phyloP scores from a whole-genome alignment of 805 yeast genomes.

The Saccharomycopsis microspora region DNA sequence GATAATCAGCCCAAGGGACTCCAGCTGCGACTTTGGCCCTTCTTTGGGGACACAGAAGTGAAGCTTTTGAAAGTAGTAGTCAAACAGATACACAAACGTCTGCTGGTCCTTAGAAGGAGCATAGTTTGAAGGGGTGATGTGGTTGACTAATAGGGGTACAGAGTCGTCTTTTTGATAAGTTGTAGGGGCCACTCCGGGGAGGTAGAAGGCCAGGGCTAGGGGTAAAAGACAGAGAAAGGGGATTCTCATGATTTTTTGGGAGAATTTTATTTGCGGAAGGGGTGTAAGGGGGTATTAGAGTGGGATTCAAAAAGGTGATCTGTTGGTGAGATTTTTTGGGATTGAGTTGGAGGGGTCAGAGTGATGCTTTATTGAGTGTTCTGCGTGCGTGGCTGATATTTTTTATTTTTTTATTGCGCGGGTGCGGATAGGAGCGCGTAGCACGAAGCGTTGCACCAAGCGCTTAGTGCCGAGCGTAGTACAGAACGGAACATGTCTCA shows the following conservation, averaged over 20 bases:
- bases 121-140: slow-evolving; percentile 67
- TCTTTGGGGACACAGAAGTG: slow-evolving; percentile 72
- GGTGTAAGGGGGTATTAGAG: neutral
- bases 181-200: slow-evolving; percentile 95
- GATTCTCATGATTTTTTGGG: too few species aligned
- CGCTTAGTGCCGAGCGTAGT: too few species aligned
- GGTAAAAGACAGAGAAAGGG: neutral
- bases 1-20: slow-evolving; percentile 82
- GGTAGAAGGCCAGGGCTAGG: slow-evolving; percentile 39
- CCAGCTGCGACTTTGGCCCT: slow-evolving; percentile 54
- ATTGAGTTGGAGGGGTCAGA: too few species aligned
- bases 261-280: neutral
- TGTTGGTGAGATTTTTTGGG: too few species aligned
- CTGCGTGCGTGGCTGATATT: too few species aligned
- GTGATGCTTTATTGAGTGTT: too few species aligned
- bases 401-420: too few species aligned
- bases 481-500: too few species aligned
- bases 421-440: too few species aligned
- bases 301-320: neutral
- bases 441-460: too few species aligned
- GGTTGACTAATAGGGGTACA: slow-evolving; percentile 78
- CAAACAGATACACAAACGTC: slow-evolving; percentile 61
- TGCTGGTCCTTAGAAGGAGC: slow-evolving; percentile 26
- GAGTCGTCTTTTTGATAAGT: slow-evolving; percentile 64
- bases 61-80: slow-evolving; percentile 73